Evolutionary conservation across 1,284 basidiomycete species (phyloP).

Genomic region (Melanopsichium pennsylvanicum): DNA sequence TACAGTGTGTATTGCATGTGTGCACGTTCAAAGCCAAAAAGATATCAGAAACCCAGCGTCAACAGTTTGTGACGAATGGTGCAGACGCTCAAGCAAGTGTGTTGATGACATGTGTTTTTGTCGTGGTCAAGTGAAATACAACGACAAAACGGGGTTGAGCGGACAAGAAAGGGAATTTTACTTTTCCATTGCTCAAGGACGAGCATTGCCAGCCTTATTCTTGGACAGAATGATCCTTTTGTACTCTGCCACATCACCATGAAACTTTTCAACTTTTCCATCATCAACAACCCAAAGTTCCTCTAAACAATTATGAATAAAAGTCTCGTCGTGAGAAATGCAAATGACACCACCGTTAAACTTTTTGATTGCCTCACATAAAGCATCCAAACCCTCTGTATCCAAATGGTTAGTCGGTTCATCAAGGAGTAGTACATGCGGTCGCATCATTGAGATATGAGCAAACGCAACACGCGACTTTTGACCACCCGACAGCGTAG

Average conservation of each 20-base stretch:
- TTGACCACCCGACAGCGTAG: conserved; percentile 80
- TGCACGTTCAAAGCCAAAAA: too few species aligned
- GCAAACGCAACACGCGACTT: conserved; percentile 97
- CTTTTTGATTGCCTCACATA: conserved; percentile 83
- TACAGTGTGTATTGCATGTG: too few species aligned
- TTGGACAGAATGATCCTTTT: conserved; percentile 72
- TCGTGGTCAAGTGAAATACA: too few species aligned
- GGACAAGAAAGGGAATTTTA: too few species aligned
- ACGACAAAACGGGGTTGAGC: too few species aligned
- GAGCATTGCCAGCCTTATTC: conserved; percentile 37
- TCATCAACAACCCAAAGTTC: conserved; percentile 78
- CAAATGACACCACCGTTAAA: conserved; percentile 88
- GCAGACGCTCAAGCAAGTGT: too few species aligned
- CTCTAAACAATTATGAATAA: conserved; percentile 57
- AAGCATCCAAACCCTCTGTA: conserved; percentile 86
- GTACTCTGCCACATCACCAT: conserved; percentile 88
- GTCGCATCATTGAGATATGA: conserved; percentile 83
- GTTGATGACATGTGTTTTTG: too few species aligned
- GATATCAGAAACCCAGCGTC: too few species aligned
- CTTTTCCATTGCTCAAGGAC: not conserved
- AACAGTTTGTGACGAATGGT: too few species aligned
- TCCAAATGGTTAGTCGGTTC: conserved; percentile 98
- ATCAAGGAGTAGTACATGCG: conserved; percentile 95
- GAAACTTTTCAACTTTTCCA: conserved; percentile 82
- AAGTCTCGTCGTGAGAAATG: conserved; percentile 62